Percentiles rank a stretch among this genome's conserved stretches.
Conservation (phyloP, 1,284 basidiomycete genomes). For the Clitocybe nebularis region DNA sequence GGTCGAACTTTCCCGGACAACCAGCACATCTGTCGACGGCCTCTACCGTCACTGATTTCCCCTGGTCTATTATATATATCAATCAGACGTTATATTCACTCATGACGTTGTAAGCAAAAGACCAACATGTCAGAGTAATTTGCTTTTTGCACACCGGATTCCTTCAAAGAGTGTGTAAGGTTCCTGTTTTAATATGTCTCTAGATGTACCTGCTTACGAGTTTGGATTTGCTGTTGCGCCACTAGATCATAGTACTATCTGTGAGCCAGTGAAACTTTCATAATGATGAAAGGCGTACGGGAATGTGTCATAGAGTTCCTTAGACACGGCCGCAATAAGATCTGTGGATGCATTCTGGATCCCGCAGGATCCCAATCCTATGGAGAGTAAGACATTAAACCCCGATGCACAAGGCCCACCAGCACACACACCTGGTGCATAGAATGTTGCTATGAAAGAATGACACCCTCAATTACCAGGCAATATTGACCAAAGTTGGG, state of each 20-base stretch:
- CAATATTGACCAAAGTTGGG: too few species aligned
- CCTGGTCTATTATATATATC: slow-evolving; percentile 4
- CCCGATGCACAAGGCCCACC: background rate
- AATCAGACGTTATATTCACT: background rate
- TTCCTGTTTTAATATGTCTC: background rate
- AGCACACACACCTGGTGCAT: background rate
- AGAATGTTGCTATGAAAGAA: background rate
- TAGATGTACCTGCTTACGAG: background rate
- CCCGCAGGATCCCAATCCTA: slow-evolving; percentile 17
- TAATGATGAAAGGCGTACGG: slow-evolving; percentile 2
- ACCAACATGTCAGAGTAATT: slow-evolving; percentile 6
- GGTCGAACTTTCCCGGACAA: slow-evolving; percentile 17
- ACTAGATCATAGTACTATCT: background rate
- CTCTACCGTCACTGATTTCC: slow-evolving; percentile 17
- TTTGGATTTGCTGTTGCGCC: slow-evolving; percentile 11
- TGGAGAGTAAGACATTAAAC: background rate
- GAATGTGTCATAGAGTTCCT: slow-evolving; percentile 4
- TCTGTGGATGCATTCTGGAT: slow-evolving; percentile 9
- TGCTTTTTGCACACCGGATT: slow-evolving; percentile 9
- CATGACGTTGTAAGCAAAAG: background rate
- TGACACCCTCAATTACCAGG: too few species aligned
- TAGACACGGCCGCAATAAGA: slow-evolving; percentile 10
- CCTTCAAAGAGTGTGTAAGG: slow-evolving; percentile 1
- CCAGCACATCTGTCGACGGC: slow-evolving; percentile 21
- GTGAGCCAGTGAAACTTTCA: background rate